Percentiles rank a stretch among this genome's conserved stretches.
Evolutionary conservation across 768 basidiomycete genomes (phyloP).

Genomic region (Gloeophyllum trabeum): DNA sequence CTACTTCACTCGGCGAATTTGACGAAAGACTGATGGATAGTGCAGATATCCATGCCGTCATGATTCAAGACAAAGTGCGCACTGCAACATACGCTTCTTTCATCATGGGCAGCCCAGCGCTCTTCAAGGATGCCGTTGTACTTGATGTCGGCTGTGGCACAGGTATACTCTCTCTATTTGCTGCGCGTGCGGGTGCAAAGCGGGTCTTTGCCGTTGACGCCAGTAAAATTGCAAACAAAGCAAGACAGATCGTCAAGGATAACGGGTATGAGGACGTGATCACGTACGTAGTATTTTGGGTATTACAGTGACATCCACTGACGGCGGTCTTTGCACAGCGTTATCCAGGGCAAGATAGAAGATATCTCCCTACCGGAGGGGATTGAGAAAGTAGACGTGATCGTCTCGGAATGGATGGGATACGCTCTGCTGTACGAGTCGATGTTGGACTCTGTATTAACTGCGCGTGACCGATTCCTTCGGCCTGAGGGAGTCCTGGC

Average conservation of each 20-base stretch:
- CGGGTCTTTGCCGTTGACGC: constrained; percentile 90
- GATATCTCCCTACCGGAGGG: constrained; percentile 68
- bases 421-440: constrained; percentile 89
- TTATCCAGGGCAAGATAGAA: constrained; percentile 87
- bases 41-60: constrained; percentile 87
- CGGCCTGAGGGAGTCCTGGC: constrained; percentile 74
- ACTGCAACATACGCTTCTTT: constrained; percentile 90
- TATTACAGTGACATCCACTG: not conserved
- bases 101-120: constrained; percentile 68
- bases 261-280: constrained; percentile 58
- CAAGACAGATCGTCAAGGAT: constrained; percentile 32
- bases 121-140: constrained; percentile 80
- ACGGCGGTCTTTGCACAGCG: constrained; percentile 23
- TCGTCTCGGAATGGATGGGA: constrained; percentile 98
- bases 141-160: constrained; percentile 97
- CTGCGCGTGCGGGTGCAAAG: constrained; percentile 81
- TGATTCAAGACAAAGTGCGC: constrained; percentile 93
- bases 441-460: constrained; percentile 93
- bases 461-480: constrained; percentile 82
- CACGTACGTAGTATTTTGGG: constrained; percentile 27
- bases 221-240: constrained; percentile 51
- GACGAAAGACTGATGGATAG: not conserved
- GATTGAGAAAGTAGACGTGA: constrained; percentile 77
- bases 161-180: constrained; percentile 84
- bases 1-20: not conserved